phyloP scores from a whole-genome alignment of 148 eudicot genomes.

The Rhododendron vialii region DNA sequence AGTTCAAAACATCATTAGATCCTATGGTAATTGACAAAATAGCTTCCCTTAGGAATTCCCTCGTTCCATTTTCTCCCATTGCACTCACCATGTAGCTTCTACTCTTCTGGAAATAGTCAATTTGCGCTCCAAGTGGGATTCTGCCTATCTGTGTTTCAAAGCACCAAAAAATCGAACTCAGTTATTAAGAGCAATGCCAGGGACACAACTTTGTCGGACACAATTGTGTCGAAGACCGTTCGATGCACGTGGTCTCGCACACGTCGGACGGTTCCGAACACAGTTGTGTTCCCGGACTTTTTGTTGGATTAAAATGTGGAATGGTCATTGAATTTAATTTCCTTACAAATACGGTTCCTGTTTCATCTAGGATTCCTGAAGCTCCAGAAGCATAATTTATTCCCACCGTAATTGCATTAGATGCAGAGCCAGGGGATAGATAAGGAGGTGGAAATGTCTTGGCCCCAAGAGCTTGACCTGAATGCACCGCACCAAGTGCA shows the following conservation, averaged over 20 bases:
- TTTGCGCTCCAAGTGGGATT: constrained; percentile 46
- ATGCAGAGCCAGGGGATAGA: constrained; percentile 36
- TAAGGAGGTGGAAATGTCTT: constrained; percentile 47
- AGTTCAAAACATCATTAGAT: constrained; percentile 55
- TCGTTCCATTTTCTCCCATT: constrained; percentile 40
- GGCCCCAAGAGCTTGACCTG: constrained; percentile 59
- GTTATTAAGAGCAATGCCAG: too few species aligned
- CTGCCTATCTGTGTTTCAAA: constrained; percentile 40
- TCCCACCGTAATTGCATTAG: constrained; percentile 29
- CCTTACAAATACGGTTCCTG: constrained; percentile 51
- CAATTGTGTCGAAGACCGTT: not conserved
- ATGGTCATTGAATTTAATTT: not conserved
- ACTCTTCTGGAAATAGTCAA: constrained; percentile 41
- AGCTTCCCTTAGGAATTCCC: constrained; percentile 21
- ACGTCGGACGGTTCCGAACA: too few species aligned
- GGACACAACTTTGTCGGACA: not conserved
- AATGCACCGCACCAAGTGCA: not conserved
- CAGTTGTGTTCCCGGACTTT: not conserved
- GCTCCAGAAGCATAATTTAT: constrained; percentile 68
- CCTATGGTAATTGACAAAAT: constrained; percentile 54
- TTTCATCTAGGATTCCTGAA: constrained; percentile 54
- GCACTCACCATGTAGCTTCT: constrained; percentile 33
- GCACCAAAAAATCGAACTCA: not conserved
- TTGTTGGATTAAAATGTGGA: not conserved
- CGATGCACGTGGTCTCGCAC: not conserved